Evolutionary conservation across 2,329 filamentous ascomycete species (phyloP).

Genomic region (Hypoxylon sp.): DNA sequence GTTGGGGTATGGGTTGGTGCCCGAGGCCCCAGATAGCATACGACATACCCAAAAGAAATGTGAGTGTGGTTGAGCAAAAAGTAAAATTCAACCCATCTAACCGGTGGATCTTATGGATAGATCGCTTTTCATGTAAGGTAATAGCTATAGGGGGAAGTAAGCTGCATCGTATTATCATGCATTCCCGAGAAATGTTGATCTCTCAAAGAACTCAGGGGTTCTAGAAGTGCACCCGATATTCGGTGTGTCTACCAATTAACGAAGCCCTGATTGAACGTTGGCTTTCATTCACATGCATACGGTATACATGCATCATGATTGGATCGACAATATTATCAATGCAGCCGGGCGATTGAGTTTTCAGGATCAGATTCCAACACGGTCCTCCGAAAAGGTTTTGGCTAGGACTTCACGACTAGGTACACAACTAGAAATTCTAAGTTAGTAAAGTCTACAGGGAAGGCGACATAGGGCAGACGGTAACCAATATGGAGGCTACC

Average conservation of each 20-base stretch:
- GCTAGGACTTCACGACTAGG: conserved; percentile 15
- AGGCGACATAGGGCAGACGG: too few species aligned
- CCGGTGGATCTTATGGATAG: conserved; percentile 13
- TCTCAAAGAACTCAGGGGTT: conserved; percentile 22
- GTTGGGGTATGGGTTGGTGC: conserved; percentile 21
- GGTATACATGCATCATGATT: conserved; percentile 14
- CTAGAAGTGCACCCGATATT: conserved; percentile 20
- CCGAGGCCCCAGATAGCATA: conserved; percentile 28
- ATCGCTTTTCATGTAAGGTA: conserved; percentile 13
- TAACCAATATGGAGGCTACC: conserved; percentile 9
- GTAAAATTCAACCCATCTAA: conserved; percentile 10
- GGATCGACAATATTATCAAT: conserved; percentile 9
- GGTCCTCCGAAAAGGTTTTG: conserved; percentile 35
- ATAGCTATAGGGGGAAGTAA: conserved; percentile 16
- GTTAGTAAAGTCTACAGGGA: conserved; percentile 22
- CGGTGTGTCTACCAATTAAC: conserved; percentile 23
- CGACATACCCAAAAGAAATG: conserved; percentile 21
- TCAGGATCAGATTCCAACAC: conserved; percentile 10
- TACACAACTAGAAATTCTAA: conserved; percentile 1
- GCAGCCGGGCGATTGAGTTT: conserved; percentile 6
- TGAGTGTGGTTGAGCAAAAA: conserved; percentile 23
- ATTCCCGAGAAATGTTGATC: conserved; percentile 12
- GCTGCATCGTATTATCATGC: conserved; percentile 21
- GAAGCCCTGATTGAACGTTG: not conserved
- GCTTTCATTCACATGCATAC: conserved; percentile 5